These are phyloP conservation scores for Aaosphaeria arxii DNA, from an alignment of 2,329 filamentous ascomycete species.

Conservation along the genomic window DNA sequence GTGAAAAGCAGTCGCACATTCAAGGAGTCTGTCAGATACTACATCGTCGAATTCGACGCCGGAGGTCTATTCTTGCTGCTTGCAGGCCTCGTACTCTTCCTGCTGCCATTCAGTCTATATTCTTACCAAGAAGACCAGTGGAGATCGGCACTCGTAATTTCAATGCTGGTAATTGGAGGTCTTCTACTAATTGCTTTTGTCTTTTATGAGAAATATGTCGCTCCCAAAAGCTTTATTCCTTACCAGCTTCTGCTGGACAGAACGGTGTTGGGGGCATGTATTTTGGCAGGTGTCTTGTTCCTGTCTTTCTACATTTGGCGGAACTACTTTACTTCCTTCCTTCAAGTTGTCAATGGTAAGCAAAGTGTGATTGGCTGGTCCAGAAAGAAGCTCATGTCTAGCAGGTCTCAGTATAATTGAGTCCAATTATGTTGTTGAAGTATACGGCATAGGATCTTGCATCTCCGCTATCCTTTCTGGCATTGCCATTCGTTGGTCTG, in stretches of 20 bases:
- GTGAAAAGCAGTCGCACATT: constrained; percentile 45
- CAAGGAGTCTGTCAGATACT: constrained; percentile 49
- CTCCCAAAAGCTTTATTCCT: constrained; percentile 40
- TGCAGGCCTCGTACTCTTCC: constrained; percentile 59
- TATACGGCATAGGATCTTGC: background rate
- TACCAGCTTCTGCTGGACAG: constrained; percentile 47
- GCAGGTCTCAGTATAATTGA: background rate
- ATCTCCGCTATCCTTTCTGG: background rate
- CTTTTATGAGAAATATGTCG: constrained; percentile 38
- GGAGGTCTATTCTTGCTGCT: constrained; percentile 59
- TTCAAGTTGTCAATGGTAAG: background rate
- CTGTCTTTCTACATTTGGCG: constrained; percentile 34
- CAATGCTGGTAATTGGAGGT: constrained; percentile 36
- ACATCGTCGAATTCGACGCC: constrained; percentile 61
- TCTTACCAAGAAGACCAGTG: constrained; percentile 24
- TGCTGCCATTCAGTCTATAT: constrained; percentile 64
- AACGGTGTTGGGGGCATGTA: constrained; percentile 51
- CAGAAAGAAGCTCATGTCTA: too few relatives aligned
- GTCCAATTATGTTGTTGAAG: background rate
- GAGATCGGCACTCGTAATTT: constrained; percentile 34
- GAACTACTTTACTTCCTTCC: constrained; percentile 16
- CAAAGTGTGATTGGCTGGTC: too few relatives aligned
- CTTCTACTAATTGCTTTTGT: constrained; percentile 34
- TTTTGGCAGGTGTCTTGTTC: constrained; percentile 40
- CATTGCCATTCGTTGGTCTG: constrained; percentile 6